Evolutionary conservation across 805 yeast genomes (phyloP).

Genomic region (Naumovozyma baii): DNA sequence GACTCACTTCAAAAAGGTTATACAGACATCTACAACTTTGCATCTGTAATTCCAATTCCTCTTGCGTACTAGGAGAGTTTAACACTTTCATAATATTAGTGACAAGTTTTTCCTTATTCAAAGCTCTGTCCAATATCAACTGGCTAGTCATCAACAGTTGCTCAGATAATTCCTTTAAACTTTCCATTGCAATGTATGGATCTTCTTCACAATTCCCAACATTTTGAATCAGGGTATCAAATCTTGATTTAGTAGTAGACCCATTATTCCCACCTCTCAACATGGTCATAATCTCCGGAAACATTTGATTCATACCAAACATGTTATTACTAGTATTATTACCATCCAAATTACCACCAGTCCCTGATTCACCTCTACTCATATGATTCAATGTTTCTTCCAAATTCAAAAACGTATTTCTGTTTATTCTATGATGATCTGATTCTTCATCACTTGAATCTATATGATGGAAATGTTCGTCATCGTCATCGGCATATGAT

Average conservation of each 20-base stretch:
- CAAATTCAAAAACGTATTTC: neutral
- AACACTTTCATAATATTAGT: conserved; percentile 48
- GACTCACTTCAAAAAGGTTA: conserved; percentile 67
- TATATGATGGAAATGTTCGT: conserved; percentile 17
- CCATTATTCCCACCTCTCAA: conserved; percentile 21
- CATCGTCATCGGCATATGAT: conserved; percentile 19
- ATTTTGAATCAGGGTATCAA: conserved; percentile 22
- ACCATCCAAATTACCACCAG: neutral
- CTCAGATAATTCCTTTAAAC: conserved; percentile 55
- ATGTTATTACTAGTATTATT: conserved; percentile 16
- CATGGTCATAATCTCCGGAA: conserved; percentile 33
- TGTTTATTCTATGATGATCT: conserved; percentile 18
- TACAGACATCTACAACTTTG: conserved; percentile 77
- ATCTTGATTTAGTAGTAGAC: conserved; percentile 12
- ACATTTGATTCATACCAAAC: conserved; percentile 24
- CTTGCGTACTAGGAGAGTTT: conserved; percentile 45
- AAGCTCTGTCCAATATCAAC: conserved; percentile 47
- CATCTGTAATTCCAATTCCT: conserved; percentile 69
- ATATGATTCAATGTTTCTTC: neutral
- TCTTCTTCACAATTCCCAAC: conserved; percentile 35
- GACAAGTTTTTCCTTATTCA: conserved; percentile 53
- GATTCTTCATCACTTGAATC: conserved; percentile 14
- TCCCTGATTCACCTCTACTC: neutral
- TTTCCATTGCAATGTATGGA: conserved; percentile 52
- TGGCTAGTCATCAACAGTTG: conserved; percentile 60